Percentiles rank a stretch among this genome's conserved stretches.
phyloP scores from a whole-genome alignment of 2,329 filamentous ascomycete species.

The Hypoxylon sp. region DNA sequence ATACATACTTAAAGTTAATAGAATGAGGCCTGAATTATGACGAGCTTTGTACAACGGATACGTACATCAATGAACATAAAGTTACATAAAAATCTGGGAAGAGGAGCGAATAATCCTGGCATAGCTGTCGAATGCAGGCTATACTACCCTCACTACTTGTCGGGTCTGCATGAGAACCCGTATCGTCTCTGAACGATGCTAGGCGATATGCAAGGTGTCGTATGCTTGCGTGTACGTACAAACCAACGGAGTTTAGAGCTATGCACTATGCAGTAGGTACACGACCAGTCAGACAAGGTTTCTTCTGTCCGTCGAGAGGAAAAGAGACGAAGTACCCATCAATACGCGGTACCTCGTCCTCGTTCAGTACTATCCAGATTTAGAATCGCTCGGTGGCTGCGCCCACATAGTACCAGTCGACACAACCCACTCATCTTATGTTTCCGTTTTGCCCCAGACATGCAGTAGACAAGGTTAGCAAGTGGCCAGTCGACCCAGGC shows the following conservation, averaged over 20 bases:
- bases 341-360: slow-evolving; percentile 46
- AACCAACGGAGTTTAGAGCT: slow-evolving; percentile 43
- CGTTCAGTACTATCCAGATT: slow-evolving; percentile 52
- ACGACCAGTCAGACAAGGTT: slow-evolving; percentile 44
- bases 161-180: slow-evolving; percentile 47
- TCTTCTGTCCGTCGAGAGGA: slow-evolving; percentile 35
- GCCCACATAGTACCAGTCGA: slow-evolving; percentile 49
- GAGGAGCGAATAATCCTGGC: slow-evolving; percentile 29
- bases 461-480: slow-evolving; percentile 55
- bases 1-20: slow-evolving; percentile 19
- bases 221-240: slow-evolving; percentile 46
- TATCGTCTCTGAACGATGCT: slow-evolving; percentile 44
- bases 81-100: slow-evolving; percentile 25
- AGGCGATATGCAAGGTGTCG: slow-evolving; percentile 53
- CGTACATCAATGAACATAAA: slow-evolving; percentile 18
- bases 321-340: slow-evolving; percentile 41
- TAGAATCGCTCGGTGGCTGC: slow-evolving; percentile 55
- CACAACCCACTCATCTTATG: slow-evolving; percentile 58
- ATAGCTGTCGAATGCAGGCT: slow-evolving; percentile 28
- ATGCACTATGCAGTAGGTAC: slow-evolving; percentile 42
- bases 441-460: slow-evolving; percentile 63
- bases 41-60: slow-evolving; percentile 20
- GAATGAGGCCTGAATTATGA: slow-evolving; percentile 32
- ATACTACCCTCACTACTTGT: slow-evolving; percentile 34
- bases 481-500: slow-evolving; percentile 45